Conservation (phyloP, 2,329 filamentous ascomycete species). For the Aschersonia sp. region DNA sequence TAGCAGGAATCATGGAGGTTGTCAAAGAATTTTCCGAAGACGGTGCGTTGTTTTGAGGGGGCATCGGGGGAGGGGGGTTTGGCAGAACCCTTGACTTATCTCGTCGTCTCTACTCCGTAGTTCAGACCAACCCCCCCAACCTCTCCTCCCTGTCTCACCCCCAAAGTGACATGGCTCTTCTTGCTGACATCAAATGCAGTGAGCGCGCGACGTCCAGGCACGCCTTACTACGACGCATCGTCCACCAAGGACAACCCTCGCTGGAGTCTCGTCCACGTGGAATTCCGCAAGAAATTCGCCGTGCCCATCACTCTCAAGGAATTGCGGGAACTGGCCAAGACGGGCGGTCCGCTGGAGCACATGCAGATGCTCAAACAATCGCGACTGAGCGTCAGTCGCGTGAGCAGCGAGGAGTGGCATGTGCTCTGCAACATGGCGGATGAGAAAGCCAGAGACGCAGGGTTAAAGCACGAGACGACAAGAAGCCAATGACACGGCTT, state of each 20-base stretch:
- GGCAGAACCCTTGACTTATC: too few relatives aligned
- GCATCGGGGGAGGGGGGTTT: too few relatives aligned
- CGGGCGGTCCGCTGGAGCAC: constrained; percentile 43
- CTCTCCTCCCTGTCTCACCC: background rate
- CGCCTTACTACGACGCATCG: constrained; percentile 71
- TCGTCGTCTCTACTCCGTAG: background rate
- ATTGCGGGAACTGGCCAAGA: constrained; percentile 48
- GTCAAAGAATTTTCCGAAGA: constrained; percentile 74
- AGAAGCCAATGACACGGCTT: background rate
- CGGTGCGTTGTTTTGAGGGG: constrained; percentile 28
- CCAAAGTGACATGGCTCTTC: background rate
- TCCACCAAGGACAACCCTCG: constrained; percentile 40
- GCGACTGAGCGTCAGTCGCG: constrained; percentile 68
- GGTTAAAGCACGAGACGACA: constrained; percentile 19
- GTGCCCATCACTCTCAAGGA: constrained; percentile 56
- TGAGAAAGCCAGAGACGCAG: constrained; percentile 23
- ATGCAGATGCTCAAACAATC: constrained; percentile 77
- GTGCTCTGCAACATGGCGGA: constrained; percentile 41
- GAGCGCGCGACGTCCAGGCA: constrained; percentile 16
- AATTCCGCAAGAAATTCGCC: constrained; percentile 71
- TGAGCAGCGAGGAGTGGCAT: constrained; percentile 50
- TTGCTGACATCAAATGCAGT: constrained; percentile 8
- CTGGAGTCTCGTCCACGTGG: constrained; percentile 84
- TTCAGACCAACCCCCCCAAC: background rate
- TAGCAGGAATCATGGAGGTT: constrained; percentile 81